phyloP scores from a whole-genome alignment of 1,284 basidiomycete species.

The Testicularia cyperi region DNA sequence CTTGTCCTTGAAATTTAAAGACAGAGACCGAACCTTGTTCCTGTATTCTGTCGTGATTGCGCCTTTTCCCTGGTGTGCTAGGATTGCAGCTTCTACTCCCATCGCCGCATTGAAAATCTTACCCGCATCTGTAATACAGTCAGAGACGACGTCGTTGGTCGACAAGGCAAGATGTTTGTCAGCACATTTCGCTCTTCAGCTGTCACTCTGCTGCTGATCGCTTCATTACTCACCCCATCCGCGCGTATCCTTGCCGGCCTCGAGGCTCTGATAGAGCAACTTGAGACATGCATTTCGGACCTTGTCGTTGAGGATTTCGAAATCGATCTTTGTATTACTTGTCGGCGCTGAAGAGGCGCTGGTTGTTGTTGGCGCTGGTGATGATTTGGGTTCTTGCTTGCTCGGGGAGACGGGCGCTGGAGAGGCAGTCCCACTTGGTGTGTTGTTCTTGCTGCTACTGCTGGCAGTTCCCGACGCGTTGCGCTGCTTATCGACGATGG shows the following conservation, averaged over 20 bases:
- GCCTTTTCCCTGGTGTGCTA: conserved; percentile 44
- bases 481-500: conserved; percentile 52
- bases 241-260: conserved; percentile 31
- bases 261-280: conserved; percentile 87
- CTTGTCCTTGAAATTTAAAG: conserved; percentile 91
- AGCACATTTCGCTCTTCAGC: too few species aligned
- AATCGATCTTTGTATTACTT: conserved; percentile 44
- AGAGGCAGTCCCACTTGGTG: conserved; percentile 23
- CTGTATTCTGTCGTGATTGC: conserved; percentile 65
- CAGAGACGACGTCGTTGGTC: neutral
- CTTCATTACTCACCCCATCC: conserved; percentile 13
- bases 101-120: conserved; percentile 62
- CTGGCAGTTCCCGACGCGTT: conserved; percentile 61
- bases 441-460: conserved; percentile 12
- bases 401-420: conserved; percentile 27
- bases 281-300: conserved; percentile 85
- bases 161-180: too few species aligned
- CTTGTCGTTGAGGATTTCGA: conserved; percentile 62
- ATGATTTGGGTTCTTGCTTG: conserved; percentile 8
- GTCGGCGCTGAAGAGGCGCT: conserved; percentile 7
- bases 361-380: conserved; percentile 18
- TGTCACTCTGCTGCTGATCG: too few species aligned
- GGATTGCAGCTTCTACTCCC: conserved; percentile 62
- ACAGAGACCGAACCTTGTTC: conserved; percentile 83
- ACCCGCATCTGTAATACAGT: conserved; percentile 51